Evolutionary conservation across 2,329 filamentous ascomycete genomes (phyloP).

Genomic region (Colletotrichum musae): DNA sequence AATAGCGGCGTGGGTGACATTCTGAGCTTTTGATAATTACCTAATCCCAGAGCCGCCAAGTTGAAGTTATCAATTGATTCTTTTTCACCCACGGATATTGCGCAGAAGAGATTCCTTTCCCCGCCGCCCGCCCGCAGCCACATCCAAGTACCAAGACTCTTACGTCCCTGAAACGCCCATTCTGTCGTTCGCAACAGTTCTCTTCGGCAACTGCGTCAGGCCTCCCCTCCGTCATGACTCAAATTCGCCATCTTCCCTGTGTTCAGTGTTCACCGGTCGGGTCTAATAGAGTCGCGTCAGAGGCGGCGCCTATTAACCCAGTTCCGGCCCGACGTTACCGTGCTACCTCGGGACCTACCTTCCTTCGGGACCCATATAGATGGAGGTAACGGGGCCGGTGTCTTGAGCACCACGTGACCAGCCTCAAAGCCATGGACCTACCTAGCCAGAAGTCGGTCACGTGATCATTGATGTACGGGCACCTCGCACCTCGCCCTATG

Average conservation of each 20-base stretch:
- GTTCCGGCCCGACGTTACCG: not conserved
- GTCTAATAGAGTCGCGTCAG: not conserved
- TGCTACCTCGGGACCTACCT: too few relatives aligned
- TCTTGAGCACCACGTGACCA: too few relatives aligned
- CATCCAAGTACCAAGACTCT: not conserved
- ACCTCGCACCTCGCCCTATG: too few relatives aligned
- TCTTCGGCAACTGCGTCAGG: constrained; percentile 28
- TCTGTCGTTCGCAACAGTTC: not conserved
- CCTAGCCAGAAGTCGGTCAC: too few relatives aligned
- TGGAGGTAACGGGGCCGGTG: too few relatives aligned
- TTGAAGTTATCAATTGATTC: not conserved
- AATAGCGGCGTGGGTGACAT: constrained; percentile 15
- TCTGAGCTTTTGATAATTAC: constrained; percentile 22
- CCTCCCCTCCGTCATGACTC: constrained; percentile 38
- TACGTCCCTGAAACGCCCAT: constrained; percentile 37
- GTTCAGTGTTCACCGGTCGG: too few relatives aligned
- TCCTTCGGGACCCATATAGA: too few relatives aligned
- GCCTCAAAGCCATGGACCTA: too few relatives aligned
- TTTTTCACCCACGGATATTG: too few relatives aligned
- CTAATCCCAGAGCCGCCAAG: constrained; percentile 7
- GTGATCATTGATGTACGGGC: too few relatives aligned
- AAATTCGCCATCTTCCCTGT: constrained; percentile 4
- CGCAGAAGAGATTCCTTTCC: not conserved
- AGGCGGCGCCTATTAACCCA: not conserved
- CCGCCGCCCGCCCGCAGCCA: not conserved